phyloP scores from a whole-genome alignment of 495 filamentous ascomycete genomes.

The Hypoxylon crocopeplum region DNA sequence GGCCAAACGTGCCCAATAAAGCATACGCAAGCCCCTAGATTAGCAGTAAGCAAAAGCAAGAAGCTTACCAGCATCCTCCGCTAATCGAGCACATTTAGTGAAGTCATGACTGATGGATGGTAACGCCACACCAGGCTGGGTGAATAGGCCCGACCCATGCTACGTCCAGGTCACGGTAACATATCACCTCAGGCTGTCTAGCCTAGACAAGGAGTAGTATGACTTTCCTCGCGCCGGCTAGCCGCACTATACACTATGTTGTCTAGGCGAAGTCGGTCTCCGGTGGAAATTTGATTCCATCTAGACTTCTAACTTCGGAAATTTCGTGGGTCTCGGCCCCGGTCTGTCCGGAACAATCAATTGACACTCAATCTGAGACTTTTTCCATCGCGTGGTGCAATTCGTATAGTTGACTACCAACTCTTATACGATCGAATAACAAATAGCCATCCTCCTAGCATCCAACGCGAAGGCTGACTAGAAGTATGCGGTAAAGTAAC shows the following conservation, averaged over 20 bases:
- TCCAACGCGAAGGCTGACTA: no score
- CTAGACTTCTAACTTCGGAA: constrained; percentile 19
- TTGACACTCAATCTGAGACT: no score
- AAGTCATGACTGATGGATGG: constrained; percentile 8
- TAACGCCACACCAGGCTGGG: constrained; percentile 36
- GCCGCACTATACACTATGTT: constrained; percentile 11
- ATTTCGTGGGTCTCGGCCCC: constrained; percentile 20
- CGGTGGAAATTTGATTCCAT: constrained; percentile 21
- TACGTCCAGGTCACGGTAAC: not conserved
- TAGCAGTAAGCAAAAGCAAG: constrained; percentile 28
- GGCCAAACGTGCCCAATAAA: constrained; percentile 33
- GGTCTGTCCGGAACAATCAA: constrained; percentile 10
- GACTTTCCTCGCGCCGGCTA: constrained; percentile 15
- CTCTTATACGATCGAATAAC: constrained; percentile 20
- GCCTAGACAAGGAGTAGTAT: constrained; percentile 17
- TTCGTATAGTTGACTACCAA: constrained; percentile 6
- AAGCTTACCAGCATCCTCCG: constrained; percentile 2
- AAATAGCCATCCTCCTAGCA: no score
- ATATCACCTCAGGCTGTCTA: constrained; percentile 14
- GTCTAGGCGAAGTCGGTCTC: constrained; percentile 18
- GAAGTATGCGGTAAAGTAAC: no score
- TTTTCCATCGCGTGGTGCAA: constrained; percentile 5
- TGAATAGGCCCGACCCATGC: constrained; percentile 34
- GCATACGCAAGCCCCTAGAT: constrained; percentile 24
- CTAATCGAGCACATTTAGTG: constrained; percentile 20